Conservation (phyloP, 202 grass and related monocot species). For the Zoysia matrella region DNA sequence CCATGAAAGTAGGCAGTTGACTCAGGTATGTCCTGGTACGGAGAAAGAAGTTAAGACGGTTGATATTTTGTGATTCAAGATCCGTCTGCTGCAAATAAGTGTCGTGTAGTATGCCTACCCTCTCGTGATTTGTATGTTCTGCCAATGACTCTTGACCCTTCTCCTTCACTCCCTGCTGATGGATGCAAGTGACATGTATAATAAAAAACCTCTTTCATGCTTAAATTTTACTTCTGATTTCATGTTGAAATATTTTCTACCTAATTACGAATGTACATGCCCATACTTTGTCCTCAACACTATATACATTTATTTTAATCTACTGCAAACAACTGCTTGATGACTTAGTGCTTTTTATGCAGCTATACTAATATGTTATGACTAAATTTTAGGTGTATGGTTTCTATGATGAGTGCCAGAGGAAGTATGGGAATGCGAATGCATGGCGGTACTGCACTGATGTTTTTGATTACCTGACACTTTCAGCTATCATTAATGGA, state of each 20-base stretch:
- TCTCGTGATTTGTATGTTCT: not conserved
- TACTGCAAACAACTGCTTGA: not conserved
- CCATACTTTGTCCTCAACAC: not conserved
- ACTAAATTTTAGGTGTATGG: slow-evolving; percentile 79
- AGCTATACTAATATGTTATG: slow-evolving; percentile 24
- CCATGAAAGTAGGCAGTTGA: no score
- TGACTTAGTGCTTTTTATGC: slow-evolving; percentile 11
- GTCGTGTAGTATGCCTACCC: not conserved
- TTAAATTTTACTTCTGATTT: slow-evolving; percentile 4
- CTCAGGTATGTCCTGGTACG: slow-evolving; percentile 64
- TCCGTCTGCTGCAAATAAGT: slow-evolving; percentile 13
- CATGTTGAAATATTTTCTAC: not conserved
- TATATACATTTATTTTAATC: not conserved
- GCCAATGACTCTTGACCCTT: not conserved
- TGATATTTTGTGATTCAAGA: slow-evolving; percentile 17
- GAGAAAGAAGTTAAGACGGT: not conserved
- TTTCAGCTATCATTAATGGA: slow-evolving; percentile 98
- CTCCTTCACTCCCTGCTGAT: not conserved
- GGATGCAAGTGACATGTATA: not conserved
- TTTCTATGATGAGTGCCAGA: slow-evolving; percentile 99
- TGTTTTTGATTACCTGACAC: slow-evolving; percentile 97
- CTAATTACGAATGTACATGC: not conserved
- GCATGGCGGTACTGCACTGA: slow-evolving; percentile 99
- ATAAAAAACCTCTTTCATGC: not conserved
- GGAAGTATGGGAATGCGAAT: slow-evolving; percentile 99